phyloP scores from a whole-genome alignment of 2,329 filamentous ascomycete species.

The Bretziella fagacearum region DNA sequence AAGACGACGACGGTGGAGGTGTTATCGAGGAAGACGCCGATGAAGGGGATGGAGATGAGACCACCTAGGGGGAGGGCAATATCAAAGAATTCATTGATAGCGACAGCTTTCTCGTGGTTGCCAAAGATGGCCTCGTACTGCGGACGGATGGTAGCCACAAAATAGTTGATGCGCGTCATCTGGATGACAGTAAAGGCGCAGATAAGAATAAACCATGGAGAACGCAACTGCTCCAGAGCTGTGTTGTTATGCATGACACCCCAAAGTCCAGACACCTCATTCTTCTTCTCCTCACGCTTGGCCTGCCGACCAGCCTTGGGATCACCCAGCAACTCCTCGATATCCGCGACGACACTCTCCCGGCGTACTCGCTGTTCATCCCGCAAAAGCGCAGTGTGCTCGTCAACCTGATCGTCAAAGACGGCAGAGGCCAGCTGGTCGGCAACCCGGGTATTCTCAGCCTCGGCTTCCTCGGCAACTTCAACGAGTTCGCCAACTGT shows the following conservation, averaged over 20 bases:
- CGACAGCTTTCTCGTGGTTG: constrained; percentile 40
- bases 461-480: constrained; percentile 41
- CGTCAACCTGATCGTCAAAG: constrained; percentile 40
- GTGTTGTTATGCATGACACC: constrained; percentile 63
- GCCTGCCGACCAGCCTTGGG: constrained; percentile 43
- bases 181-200: constrained; percentile 63
- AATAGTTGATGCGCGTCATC: constrained; percentile 79
- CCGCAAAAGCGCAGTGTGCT: constrained; percentile 36
- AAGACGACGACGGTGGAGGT: constrained; percentile 58
- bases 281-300: constrained; percentile 50
- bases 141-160: constrained; percentile 68
- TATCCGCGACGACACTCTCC: constrained; percentile 49
- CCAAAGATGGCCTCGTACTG: constrained; percentile 66
- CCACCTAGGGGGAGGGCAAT: constrained; percentile 62
- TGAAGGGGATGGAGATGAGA: constrained; percentile 71
- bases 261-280: constrained; percentile 62
- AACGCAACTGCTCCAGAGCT: constrained; percentile 54
- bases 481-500: constrained; percentile 69
- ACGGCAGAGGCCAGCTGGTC: constrained; percentile 19
- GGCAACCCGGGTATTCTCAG: constrained; percentile 18
- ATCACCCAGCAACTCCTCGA: constrained; percentile 56
- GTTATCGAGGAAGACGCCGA: constrained; percentile 63
- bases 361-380: constrained; percentile 44
- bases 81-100: constrained; percentile 74
- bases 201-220: constrained; percentile 73